Evolutionary conservation across 805 yeast species (phyloP).

Genomic region (Saccharomycopsis babjevae): DNA sequence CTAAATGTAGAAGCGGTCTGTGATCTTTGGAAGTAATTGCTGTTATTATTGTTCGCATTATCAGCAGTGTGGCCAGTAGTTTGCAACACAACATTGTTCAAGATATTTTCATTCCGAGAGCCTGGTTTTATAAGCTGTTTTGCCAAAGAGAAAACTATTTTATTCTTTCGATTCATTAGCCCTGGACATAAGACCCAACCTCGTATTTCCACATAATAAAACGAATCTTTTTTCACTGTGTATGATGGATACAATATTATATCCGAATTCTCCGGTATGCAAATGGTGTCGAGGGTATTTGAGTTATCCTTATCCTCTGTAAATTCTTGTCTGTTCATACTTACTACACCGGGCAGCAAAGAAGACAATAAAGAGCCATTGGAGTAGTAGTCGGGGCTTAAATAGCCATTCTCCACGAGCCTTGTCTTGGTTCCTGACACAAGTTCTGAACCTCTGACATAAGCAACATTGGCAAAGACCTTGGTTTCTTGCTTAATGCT

Average conservation of each 20-base stretch:
- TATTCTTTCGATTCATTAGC: constrained; percentile 56
- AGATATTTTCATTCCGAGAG: constrained; percentile 17
- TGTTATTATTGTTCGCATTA: constrained; percentile 11
- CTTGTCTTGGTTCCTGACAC: constrained; percentile 5
- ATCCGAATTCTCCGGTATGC: constrained; percentile 35
- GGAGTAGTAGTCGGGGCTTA: neutral
- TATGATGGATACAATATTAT: constrained; percentile 54
- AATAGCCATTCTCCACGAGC: constrained; percentile 5
- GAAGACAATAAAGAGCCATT: neutral
- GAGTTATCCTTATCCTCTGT: constrained; percentile 8
- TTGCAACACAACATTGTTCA: constrained; percentile 6
- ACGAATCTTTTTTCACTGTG: constrained; percentile 27
- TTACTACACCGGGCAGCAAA: neutral
- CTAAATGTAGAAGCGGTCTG: neutral
- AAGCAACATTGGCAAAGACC: constrained; percentile 13
- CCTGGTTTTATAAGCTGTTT: constrained; percentile 47
- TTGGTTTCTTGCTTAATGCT: constrained; percentile 11
- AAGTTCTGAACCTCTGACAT: constrained; percentile 4
- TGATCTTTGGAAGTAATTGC: neutral
- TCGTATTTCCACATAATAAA: constrained; percentile 49
- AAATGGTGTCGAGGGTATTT: neutral
- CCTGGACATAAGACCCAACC: constrained; percentile 74
- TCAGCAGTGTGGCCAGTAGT: constrained; percentile 17
- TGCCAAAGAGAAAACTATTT: constrained; percentile 56
- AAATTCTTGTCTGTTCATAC: constrained; percentile 5